Percentiles rank a stretch among this genome's conserved stretches.
Conservation (phyloP, 352 stramenopile genomes). For the Phytopythium cucurbitacearum region DNA sequence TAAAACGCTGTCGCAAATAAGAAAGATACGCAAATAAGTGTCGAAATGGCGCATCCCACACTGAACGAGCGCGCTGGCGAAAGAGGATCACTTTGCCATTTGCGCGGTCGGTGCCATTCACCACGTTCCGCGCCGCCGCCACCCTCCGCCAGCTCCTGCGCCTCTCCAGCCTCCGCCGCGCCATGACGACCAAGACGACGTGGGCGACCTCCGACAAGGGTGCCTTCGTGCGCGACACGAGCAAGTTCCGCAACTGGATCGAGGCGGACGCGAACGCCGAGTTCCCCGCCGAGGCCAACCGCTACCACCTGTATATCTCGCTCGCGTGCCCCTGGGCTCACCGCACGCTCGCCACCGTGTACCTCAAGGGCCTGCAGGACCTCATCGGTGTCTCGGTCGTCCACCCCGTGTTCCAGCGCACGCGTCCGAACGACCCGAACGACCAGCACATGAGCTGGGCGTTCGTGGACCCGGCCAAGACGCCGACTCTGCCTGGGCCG, state of each 20-base stretch:
- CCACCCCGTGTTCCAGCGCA: constrained; percentile 81
- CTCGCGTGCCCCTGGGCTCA: constrained; percentile 91
- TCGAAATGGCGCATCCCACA: no score
- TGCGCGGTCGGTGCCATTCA: no score
- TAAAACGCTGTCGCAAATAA: no score
- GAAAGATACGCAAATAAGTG: no score
- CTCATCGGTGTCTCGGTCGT: constrained; percentile 92
- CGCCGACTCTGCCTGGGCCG: constrained; percentile 52
- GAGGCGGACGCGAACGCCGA: constrained; percentile 45
- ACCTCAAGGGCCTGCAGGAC: constrained; percentile 94
- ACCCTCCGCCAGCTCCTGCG: no score
- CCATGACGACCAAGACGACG: constrained; percentile 61
- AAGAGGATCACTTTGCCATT: no score
- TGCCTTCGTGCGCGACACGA: constrained; percentile 65
- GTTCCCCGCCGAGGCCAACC: constrained; percentile 54
- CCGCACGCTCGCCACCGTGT: constrained; percentile 79
- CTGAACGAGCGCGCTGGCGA: no score
- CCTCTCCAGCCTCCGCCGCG: neutral
- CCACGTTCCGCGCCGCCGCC: neutral
- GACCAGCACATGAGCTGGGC: constrained; percentile 77
- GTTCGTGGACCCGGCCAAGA: constrained; percentile 68
- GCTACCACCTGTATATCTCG: constrained; percentile 96
- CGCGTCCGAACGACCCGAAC: constrained; percentile 60
- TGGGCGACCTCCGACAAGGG: constrained; percentile 69
- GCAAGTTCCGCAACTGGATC: constrained; percentile 83